Conservation (phyloP, 331 rosid genomes). For the Pyracantha coccinea region DNA sequence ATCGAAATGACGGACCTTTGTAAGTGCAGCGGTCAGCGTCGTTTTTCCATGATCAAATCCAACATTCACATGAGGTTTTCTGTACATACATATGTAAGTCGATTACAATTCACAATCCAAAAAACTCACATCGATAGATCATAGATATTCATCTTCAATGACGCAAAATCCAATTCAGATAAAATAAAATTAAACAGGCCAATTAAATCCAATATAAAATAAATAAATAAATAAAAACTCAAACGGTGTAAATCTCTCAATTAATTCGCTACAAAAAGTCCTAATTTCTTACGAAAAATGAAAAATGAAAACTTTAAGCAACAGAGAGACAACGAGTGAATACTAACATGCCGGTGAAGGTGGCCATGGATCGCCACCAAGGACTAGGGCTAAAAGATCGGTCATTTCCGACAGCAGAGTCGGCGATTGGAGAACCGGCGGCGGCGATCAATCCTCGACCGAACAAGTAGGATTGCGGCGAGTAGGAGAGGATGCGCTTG, state of each 20-base stretch:
- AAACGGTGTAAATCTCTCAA: neutral
- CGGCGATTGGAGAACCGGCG: conserved; percentile 27
- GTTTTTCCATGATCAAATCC: conserved; percentile 98
- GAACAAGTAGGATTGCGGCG: conserved; percentile 44
- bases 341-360: conserved; percentile 79
- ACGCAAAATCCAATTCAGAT: neutral
- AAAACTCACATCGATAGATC: neutral
- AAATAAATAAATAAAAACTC: neutral
- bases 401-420: conserved; percentile 34
- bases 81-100: conserved; percentile 11
- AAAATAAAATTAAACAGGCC: neutral
- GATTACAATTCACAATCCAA: neutral
- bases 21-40: conserved; percentile 85
- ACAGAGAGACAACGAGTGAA: neutral
- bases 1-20: conserved; percentile 39
- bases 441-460: conserved; percentile 34
- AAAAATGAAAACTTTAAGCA: neutral
- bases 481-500: conserved; percentile 39
- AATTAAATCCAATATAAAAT: neutral
- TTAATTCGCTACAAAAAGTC: neutral
- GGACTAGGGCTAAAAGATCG: conserved; percentile 26
- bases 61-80: conserved; percentile 90
- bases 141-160: neutral
- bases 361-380: conserved; percentile 96
- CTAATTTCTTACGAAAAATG: neutral